These are phyloP conservation scores for Serendipita sp. DNA, from an alignment of 768 basidiomycete genomes.

Conservation along the genomic window DNA sequence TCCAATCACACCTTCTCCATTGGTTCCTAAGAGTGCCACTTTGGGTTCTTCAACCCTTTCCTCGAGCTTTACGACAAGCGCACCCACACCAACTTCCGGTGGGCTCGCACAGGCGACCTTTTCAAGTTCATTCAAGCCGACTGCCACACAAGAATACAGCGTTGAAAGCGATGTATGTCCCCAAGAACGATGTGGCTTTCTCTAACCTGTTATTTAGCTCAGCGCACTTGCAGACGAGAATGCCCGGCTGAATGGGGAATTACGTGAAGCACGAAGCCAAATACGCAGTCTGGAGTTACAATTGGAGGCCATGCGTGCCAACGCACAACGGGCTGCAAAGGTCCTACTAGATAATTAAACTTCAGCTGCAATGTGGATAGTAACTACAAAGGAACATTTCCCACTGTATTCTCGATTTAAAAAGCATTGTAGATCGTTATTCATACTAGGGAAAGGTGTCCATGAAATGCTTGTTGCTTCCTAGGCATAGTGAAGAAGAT, in stretches of 20 bases:
- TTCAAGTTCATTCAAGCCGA: constrained; percentile 2
- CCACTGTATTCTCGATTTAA: neutral
- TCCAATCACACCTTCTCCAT: constrained; percentile 15
- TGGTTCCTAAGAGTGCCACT: constrained; percentile 18
- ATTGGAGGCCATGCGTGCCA: constrained; percentile 57
- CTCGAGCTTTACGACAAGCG: constrained; percentile 19
- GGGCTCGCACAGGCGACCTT: neutral
- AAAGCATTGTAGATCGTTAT: neutral
- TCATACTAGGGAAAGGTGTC: neutral
- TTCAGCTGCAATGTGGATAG: neutral
- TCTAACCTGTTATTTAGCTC: neutral
- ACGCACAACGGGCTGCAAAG: constrained; percentile 61
- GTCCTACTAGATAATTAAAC: constrained; percentile 25
- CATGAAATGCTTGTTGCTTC: neutral
- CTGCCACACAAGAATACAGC: neutral
- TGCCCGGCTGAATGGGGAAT: constrained; percentile 39
- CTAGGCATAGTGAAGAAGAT: neutral
- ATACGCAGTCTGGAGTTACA: constrained; percentile 74
- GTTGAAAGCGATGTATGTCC: neutral
- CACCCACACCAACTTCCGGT: constrained; percentile 8
- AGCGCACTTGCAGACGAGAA: constrained; percentile 40
- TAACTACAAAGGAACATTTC: neutral
- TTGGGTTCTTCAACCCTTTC: constrained; percentile 16
- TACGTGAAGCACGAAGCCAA: constrained; percentile 65
- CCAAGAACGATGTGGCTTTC: neutral